Evolutionary conservation across 2,329 filamentous ascomycete genomes (phyloP), one percentile per base, ranked within the genome.

Genomic region (Aspergillus alliaceus): DNA sequence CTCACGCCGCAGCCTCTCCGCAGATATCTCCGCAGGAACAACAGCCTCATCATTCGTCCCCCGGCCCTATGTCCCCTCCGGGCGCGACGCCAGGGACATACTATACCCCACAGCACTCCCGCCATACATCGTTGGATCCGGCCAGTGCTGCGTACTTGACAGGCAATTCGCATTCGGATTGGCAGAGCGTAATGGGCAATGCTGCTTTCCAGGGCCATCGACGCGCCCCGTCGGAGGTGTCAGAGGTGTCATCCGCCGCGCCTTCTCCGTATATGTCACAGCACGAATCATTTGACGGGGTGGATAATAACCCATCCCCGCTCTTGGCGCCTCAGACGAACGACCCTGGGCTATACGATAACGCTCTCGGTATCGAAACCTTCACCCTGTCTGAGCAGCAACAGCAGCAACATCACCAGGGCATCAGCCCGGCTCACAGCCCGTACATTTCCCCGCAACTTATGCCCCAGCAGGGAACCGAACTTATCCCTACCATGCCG

Each of bases 141-240:
- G 77, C 80, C 7, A 85, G 78, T 62, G 83, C 85, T 2, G 82
- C 84, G 50, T 88, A 83, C 64, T 77, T 82, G 42, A 80, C 82
- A 60, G 75, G 75, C 15, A 77, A 78, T 53, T 72, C 77, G 46
- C 76, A 79, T 49, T 76, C 77, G 46, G 86, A 89, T 60, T 89
- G 86, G 86, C 74, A 76, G 56, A 78, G 79, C 32, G 77, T 82
- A 69, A 73, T 81, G 59, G 80, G 78, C 69, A 82, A 83, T 64
- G 76, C 79, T 35, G 77, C 80, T 58, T 97, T 96, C 69, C 88
- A 90, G 64, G 82, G 85, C n/a, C 93, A 97, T 71, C 85, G 92
- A 65, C 86, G 93, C 68, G 87, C 86, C 35, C 90, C 91, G 1
- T 97, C 93, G n/a, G 93, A 97, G 66, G 91, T 89, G 68, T 96